Percentiles rank a stretch among this genome's conserved stretches.
Conservation (phyloP, 2,329 filamentous ascomycete genomes). For the Davidsoniella eucalypti region DNA sequence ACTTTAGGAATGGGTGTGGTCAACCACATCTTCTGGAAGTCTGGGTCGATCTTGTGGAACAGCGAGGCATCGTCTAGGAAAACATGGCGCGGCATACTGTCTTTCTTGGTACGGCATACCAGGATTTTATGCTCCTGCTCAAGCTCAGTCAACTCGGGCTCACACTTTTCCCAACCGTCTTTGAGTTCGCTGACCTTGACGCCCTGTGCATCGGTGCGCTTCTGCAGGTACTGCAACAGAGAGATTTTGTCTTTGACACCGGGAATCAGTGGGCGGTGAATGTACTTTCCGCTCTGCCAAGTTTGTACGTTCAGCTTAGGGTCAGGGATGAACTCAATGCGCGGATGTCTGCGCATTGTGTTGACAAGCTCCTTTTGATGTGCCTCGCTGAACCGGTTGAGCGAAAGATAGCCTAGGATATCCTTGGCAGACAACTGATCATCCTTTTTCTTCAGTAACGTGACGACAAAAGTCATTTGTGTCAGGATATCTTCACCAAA, state of each 20-base stretch:
- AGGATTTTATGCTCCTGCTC: slow-evolving; percentile 67
- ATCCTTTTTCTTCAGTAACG: slow-evolving; percentile 61
- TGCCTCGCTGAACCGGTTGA: slow-evolving; percentile 40
- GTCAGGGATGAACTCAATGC: slow-evolving; percentile 40
- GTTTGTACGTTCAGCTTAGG: slow-evolving; percentile 46
- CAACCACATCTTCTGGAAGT: slow-evolving; percentile 74
- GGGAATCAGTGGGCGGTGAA: slow-evolving; percentile 64
- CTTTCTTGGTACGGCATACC: slow-evolving; percentile 82
- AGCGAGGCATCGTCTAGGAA: slow-evolving; percentile 78
- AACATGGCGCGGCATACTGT: slow-evolving; percentile 68
- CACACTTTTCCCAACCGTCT: slow-evolving; percentile 84
- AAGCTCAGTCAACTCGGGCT: slow-evolving; percentile 59
- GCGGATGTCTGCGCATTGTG: slow-evolving; percentile 49
- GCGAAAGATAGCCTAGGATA: slow-evolving; percentile 65
- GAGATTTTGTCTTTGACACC: slow-evolving; percentile 64
- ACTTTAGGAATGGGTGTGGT: slow-evolving; percentile 60
- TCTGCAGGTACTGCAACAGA: slow-evolving; percentile 66
- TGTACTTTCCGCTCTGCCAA: slow-evolving; percentile 56
- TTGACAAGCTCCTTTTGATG: slow-evolving; percentile 48
- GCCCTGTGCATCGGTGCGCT: slow-evolving; percentile 63
- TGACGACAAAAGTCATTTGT: slow-evolving; percentile 73
- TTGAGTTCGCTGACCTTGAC: slow-evolving; percentile 81
- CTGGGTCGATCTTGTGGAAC: slow-evolving; percentile 56
- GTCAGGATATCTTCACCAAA: slow-evolving; percentile 71
- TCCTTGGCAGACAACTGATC: slow-evolving; percentile 55